Base-by-base conservation (phyloP, 495 filamentous ascomycete genomes). In the Jackrogersella multiformis region DNA sequence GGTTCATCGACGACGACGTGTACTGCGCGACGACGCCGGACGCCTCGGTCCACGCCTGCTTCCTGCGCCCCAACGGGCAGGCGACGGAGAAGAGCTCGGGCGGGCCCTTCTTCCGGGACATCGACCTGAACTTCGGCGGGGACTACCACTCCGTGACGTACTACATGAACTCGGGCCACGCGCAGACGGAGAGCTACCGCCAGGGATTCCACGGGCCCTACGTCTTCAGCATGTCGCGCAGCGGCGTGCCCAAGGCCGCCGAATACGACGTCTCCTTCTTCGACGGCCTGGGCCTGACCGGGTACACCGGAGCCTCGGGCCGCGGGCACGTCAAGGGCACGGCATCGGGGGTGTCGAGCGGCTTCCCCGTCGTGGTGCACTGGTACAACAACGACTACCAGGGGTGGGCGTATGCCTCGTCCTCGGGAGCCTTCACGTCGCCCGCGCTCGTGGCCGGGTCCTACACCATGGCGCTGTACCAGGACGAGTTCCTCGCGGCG, bases 1-100 rank as follows among this genome's bases (percentile, higher is more conserved):
- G 82, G 5, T 86, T 87, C 65, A 87, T 87, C 65, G 85, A 87
- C 57, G 82, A 87, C 62, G 68, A 80, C 6, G 77, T 80, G 13
- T 84, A 87, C 67, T 87, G 85, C 76, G 77, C 80, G 5, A 75
- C 70, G 13, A 71, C 74, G 12, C 71, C 69, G 2, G 75, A 74
- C 9, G 67, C 64, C 30, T 61, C 64, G 12, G 63, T 81, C 8
- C 73, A 75, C 42, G 81, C 77, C 15, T 83, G 81, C 57, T 82
- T 79, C 66, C 56, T 85, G 36, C 79, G 80, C 3, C 79, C 79
- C 3, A 77, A 80, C 42, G 78, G 60, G 53, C 64, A 72, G 24
- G 69, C 69, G 12, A 72, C 66, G 23, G 82, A 83, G 55, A 80
- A 75, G 35, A 80, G 80, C 2, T 78, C 80, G 6, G 82, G 81